These are phyloP conservation scores for Pleurozium schreberi DNA, from an alignment of 225 moss, liverwort and hornwort genomes.

Conservation along the genomic window DNA sequence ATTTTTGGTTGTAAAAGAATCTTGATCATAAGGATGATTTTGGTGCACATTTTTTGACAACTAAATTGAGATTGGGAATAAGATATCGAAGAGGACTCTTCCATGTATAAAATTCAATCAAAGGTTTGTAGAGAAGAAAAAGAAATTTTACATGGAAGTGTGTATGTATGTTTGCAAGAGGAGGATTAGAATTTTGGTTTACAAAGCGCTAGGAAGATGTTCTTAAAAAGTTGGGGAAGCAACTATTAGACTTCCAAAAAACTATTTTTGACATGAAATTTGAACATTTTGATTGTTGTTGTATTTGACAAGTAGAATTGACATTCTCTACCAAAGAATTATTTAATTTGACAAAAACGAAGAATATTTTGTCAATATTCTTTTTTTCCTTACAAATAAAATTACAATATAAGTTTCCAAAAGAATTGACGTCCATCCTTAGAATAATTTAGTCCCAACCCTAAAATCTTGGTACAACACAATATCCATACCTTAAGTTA, in stretches of 20 bases:
- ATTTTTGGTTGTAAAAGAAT: background rate
- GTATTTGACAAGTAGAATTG: background rate
- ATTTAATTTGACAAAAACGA: background rate
- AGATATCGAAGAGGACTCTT: accelerated
- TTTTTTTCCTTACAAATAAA: too few species aligned
- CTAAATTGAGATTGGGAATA: background rate
- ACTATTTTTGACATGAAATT: background rate
- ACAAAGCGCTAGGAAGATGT: accelerated
- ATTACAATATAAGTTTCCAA: background rate
- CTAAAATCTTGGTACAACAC: too few species aligned
- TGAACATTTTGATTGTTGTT: background rate
- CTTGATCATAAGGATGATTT: background rate
- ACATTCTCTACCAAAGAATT: background rate
- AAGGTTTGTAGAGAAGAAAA: background rate
- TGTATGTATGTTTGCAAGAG: background rate
- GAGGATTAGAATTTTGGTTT: accelerated
- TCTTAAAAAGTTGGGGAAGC: background rate
- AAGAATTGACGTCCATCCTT: background rate
- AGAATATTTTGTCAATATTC: background rate
- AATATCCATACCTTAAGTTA: too few species aligned
- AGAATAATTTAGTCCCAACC: accelerated
- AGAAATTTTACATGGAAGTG: background rate
- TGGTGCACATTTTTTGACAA: accelerated
- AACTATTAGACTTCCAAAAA: accelerated
- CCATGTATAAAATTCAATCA: background rate